Conservation (phyloP, 306 rosid genomes). For the Leucaena leucocephala region DNA sequence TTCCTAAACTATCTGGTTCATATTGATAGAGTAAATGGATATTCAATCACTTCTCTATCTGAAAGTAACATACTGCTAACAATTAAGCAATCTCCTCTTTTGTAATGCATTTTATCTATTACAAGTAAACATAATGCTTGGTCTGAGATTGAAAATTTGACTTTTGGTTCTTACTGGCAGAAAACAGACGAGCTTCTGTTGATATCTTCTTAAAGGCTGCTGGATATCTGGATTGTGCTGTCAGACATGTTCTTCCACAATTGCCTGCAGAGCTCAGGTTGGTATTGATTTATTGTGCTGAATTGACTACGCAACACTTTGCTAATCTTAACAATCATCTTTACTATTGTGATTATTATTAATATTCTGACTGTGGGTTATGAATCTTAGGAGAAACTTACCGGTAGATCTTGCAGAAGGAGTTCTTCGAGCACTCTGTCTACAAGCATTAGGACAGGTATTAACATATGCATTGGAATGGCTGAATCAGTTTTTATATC, state of each 20-base stretch:
- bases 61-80: neutral
- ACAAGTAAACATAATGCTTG: neutral
- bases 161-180: slow-evolving; percentile 53
- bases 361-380: slow-evolving; percentile 33
- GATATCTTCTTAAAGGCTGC: slow-evolving; percentile 92
- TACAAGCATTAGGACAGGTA: slow-evolving; percentile 97
- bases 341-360: slow-evolving; percentile 30
- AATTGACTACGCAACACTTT: slow-evolving; percentile 4
- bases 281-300: slow-evolving; percentile 32
- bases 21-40: neutral
- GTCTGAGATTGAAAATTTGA: slow-evolving; percentile 10
- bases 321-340: slow-evolving; percentile 20
- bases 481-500: slow-evolving; percentile 14
- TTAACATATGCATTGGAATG: slow-evolving; percentile 30
- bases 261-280: slow-evolving; percentile 83
- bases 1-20: neutral
- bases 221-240: slow-evolving; percentile 96
- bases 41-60: neutral
- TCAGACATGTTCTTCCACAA: slow-evolving; percentile 88
- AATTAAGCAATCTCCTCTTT: neutral
- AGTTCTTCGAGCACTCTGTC: slow-evolving; percentile 88
- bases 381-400: slow-evolving; percentile 73
- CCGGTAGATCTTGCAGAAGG: slow-evolving; percentile 97
- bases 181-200: slow-evolving; percentile 80
- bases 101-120: neutral